Evolutionary conservation across 1,284 basidiomycete genomes (phyloP), one percentile per base, ranked within the genome.

Genomic region (Moesziomyces aphidis): DNA sequence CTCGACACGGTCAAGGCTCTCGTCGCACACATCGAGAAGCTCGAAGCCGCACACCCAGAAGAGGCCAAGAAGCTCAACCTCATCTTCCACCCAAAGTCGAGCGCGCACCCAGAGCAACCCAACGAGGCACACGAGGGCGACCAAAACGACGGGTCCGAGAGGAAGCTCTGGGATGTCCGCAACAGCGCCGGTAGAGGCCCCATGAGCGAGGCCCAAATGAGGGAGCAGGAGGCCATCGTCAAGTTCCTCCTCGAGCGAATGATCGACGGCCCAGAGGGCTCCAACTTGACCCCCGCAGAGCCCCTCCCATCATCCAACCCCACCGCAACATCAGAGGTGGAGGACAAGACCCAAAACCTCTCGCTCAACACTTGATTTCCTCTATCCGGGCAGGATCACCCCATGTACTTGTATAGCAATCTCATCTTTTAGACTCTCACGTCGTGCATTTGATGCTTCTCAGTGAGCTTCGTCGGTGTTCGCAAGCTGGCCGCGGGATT

Each of bases 191-290:
- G 83, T 5, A 60, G 78, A 10, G 83, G 83, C 3, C 83, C 83
- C 5, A 84, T 83, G 81, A 76, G 71, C 47, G 83, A 84, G 52
- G 82, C 83, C 0, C 82, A 84, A 68, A 79, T 83, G 79, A 60
- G 70, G 11, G 76, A 80, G 45, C 67, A 78, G 60, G 83, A 84
- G 43, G 55, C 62, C 5, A 70, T 83, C 6, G 83, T 84, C 24
- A 77, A 80, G 51, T 80, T 73, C 56, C 54, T 83, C 42, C 66
- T 83, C 17, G 72, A 76, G 24, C 43, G 67, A 10, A 78, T 81
- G 73, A 72, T 76, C 55, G 69, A 72, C 17, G 69, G 73, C 26
- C 64, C 72, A 5, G 54, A 75, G 31, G 61, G 55, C 1, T 66
- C 70, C 7, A 45, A 42, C 1, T 24, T 67, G 5, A 56, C 62